Percentiles rank a stretch among this genome's conserved stretches.
Conservation (phyloP, 768 basidiomycete species). For the Macrolepiota albuminosa region DNA sequence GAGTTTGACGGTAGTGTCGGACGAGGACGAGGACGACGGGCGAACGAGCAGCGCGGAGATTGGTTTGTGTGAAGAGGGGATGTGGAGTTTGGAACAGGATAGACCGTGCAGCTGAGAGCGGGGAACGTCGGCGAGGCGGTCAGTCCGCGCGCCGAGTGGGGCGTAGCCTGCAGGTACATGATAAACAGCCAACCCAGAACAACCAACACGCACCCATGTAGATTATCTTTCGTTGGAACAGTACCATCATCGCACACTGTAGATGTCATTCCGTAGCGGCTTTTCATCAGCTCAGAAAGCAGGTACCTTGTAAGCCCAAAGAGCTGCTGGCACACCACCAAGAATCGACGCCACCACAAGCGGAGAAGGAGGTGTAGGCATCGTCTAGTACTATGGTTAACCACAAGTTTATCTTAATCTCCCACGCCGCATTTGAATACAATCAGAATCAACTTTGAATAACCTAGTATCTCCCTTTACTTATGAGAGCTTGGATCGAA, state of each 20-base stretch:
- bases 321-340: conserved; percentile 30
- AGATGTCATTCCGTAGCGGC: background rate
- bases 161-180: conserved; percentile 23
- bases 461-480: too few species aligned
- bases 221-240: conserved; percentile 46
- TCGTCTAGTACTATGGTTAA: background rate
- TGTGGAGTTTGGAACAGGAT: conserved; percentile 14
- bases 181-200: background rate
- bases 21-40: background rate
- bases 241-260: conserved; percentile 41
- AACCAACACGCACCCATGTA: conserved; percentile 34
- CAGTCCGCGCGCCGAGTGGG: conserved; percentile 34
- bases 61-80: conserved; percentile 1
- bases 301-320: conserved; percentile 37
- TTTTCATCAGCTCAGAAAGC: background rate
- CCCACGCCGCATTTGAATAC: conserved; percentile 12
- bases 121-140: conserved; percentile 23
- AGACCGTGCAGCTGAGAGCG: conserved; percentile 8
- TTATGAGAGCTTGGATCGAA: too few species aligned
- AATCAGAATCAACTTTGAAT: too few species aligned
- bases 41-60: background rate
- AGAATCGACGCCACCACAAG: conserved; percentile 24
- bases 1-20: background rate
- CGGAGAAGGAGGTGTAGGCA: conserved; percentile 21
- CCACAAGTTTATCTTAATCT: too few species aligned